Evolutionary conservation across 129 eudicot genomes (phyloP).

Genomic region (carrot (Daucus carota)): DH1_v3.0 NC_030389.2:44358001-44358500

Average conservation of each 20-base stretch:
- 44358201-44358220: no score
- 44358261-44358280: background rate
- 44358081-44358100: conserved; percentile 10
- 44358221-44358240: background rate
- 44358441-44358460: no score
- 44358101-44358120: conserved; percentile 14
- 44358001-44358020: background rate
- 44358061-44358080: background rate
- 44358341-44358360: no score
- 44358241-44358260: background rate
- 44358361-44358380: no score
- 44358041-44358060: background rate
- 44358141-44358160: conserved; percentile 5
- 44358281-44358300: no score
- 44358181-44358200: background rate
- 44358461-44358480: no score
- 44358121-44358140: background rate
- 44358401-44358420: no score
- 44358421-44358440: no score
- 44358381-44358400: no score
- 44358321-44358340: no score
- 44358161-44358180: conserved; percentile 7
- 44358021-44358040: background rate
- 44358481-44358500: no score
- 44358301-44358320: no score